A percentile compares a stretch with the other conserved stretches of the same genome.
These are phyloP conservation scores for Voacanga thouarsii DNA, from an alignment of 257 asterid genomes.

Conservation along the genomic window DNA sequence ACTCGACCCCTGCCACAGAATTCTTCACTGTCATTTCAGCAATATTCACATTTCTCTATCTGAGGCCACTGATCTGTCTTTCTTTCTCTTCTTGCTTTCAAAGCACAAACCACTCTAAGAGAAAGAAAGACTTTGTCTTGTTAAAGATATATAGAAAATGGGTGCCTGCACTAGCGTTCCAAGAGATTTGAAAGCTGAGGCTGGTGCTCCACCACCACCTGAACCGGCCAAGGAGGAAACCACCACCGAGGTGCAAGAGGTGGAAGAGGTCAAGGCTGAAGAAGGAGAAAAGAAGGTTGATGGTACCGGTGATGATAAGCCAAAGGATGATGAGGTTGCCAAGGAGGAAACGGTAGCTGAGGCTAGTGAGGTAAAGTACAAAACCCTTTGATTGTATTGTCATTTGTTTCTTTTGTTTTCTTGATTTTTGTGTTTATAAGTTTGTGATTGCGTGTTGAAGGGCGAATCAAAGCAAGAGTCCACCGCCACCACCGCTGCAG, in stretches of 20 bases:
- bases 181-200: conserved; percentile 6
- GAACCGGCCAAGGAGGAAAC: conserved; percentile 4
- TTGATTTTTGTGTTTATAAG: background rate
- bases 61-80: conserved; percentile 9
- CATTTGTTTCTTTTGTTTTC: background rate
- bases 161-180: conserved; percentile 19
- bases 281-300: conserved; percentile 8
- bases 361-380: background rate
- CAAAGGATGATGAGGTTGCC: background rate
- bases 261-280: background rate
- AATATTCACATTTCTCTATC: background rate
- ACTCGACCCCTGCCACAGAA: too few species aligned
- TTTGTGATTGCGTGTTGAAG: background rate
- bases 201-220: conserved; percentile 8
- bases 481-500: background rate
- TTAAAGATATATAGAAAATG: background rate
- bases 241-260: background rate
- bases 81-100: conserved; percentile 12
- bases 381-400: background rate
- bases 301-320: background rate
- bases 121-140: conserved; percentile 6
- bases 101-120: conserved; percentile 1
- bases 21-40: background rate
- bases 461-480: background rate
- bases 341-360: background rate